These are phyloP conservation scores for Neonectria coccinea DNA, from an alignment of 2,329 filamentous ascomycete species.

Conservation along the genomic window DNA sequence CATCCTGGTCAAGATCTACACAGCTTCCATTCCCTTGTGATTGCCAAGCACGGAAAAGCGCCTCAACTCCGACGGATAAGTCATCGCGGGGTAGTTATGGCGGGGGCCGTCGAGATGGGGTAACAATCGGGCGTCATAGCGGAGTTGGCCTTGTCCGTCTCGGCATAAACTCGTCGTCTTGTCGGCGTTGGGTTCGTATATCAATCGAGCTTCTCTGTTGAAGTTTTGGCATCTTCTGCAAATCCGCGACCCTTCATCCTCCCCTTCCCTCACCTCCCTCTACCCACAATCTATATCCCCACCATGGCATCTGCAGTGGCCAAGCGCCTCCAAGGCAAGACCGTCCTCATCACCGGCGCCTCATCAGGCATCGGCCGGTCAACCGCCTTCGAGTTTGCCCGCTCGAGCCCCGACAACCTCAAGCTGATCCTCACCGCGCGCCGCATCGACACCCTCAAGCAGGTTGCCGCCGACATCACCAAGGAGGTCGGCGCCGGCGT, in stretches of 20 bases:
- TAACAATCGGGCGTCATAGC: constrained; percentile 4
- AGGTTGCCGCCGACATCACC: constrained; percentile 81
- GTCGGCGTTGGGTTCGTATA: constrained; percentile 14
- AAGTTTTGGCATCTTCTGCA: neutral
- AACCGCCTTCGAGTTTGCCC: constrained; percentile 89
- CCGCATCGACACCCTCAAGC: constrained; percentile 79
- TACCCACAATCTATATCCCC: constrained; percentile 17
- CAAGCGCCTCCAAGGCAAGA: constrained; percentile 92
- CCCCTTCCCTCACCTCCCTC: neutral
- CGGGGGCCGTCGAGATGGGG: neutral
- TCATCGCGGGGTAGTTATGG: neutral
- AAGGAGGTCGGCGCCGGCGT: constrained; percentile 83
- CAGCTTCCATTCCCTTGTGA: neutral
- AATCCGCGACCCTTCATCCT: constrained; percentile 2
- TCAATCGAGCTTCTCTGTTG: constrained; percentile 21
- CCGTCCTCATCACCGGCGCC: constrained; percentile 89
- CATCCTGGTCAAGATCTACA: neutral
- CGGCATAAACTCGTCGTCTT: constrained; percentile 5
- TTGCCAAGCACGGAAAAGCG: constrained; percentile 12
- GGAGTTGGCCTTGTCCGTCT: neutral
- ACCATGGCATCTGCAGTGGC: constrained; percentile 70
- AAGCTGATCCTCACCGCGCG: constrained; percentile 89
- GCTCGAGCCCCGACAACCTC: constrained; percentile 81
- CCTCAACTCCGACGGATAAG: constrained; percentile 27
- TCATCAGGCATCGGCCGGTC: constrained; percentile 89